Base-by-base conservation (phyloP, 1,139 yeast genomes). In the Petasospora fabianii region DNA sequence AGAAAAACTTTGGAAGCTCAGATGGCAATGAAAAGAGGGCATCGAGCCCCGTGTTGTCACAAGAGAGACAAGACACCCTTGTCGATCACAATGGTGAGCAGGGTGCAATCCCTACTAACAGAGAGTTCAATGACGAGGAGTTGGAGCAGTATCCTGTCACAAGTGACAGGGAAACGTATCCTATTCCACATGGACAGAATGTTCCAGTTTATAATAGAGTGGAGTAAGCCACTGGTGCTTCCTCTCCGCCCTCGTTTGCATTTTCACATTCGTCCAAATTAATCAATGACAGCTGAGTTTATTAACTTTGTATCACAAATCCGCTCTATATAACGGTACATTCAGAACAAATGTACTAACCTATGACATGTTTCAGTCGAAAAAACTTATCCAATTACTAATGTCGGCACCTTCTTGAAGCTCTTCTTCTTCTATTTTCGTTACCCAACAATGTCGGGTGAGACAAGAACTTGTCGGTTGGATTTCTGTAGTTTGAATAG, bases 61-160 rank as follows among this genome's bases (percentile, higher is more conserved):
- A 24, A n/a, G 35, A 34, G 12, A 21, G 30, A 36, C 35, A 34
- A 3, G 33, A 30, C 9, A 33, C 44, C 9, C 32, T 22, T 10
- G 37, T 33, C 20, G 36, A 34, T 19, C 32, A 35, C 6, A 15
- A 22, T 6, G 34, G n/a, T n/a, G 27, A 13, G 19, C 34, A 30
- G 7, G 17, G 11, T n/a, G 34, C 15, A 9, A 13, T 27, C 26
- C 28, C 26, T 6, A 26, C 32, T 1, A 21, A 41, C 11, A 44
- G 51, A 36, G 50, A 47, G 16, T 53, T 52, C 30, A 48, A 49
- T 2, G 55, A 53, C 35, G 48, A 36, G 8, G 55, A 53, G 18
- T 32, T 53, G 34, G 41, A 29, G 2, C 48, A 44, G 30, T 53
- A 51, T 27, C 58, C 58, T 17, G 3, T 47, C 9, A 36, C 38